phyloP scores from a whole-genome alignment of 164 flowering plant species.

The Liriodendron chinense region DNA sequence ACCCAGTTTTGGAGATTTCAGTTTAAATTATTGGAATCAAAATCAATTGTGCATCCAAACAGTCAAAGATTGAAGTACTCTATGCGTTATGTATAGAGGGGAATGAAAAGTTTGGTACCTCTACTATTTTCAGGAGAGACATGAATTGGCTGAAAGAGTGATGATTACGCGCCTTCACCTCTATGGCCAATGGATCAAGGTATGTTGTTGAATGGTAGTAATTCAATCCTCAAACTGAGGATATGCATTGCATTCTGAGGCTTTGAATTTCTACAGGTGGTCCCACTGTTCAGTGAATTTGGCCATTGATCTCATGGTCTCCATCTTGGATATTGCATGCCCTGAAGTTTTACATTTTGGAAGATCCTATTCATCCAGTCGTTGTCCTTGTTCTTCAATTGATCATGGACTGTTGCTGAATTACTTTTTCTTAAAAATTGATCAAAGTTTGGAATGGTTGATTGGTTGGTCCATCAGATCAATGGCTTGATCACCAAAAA shows the following conservation, averaged over 20 bases:
- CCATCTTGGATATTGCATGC: too few relatives aligned
- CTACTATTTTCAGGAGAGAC: slow-evolving; percentile 55
- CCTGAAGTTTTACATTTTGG: too few relatives aligned
- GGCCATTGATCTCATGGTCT: neutral
- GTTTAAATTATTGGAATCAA: neutral
- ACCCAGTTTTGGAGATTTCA: too few relatives aligned
- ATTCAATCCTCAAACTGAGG: neutral
- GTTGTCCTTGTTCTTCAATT: too few relatives aligned
- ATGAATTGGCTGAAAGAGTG: slow-evolving; percentile 90
- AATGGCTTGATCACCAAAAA: too few relatives aligned
- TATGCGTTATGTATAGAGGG: neutral
- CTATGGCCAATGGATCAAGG: slow-evolving; percentile 93
- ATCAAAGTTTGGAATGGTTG: too few relatives aligned
- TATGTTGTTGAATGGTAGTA: slow-evolving; percentile 12
- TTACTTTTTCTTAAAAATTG: too few relatives aligned
- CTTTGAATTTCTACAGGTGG: neutral
- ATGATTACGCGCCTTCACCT: slow-evolving; percentile 94
- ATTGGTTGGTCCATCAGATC: too few relatives aligned
- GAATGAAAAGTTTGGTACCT: neutral
- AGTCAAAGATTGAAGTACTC: neutral
- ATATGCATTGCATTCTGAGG: neutral
- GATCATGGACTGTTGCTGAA: too few relatives aligned
- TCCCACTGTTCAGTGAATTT: neutral
- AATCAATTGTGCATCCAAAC: neutral
- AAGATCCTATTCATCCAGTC: too few relatives aligned